Evolutionary conservation across 805 yeast genomes (phyloP).

Genomic region (Yarrowia divulgata): DNA sequence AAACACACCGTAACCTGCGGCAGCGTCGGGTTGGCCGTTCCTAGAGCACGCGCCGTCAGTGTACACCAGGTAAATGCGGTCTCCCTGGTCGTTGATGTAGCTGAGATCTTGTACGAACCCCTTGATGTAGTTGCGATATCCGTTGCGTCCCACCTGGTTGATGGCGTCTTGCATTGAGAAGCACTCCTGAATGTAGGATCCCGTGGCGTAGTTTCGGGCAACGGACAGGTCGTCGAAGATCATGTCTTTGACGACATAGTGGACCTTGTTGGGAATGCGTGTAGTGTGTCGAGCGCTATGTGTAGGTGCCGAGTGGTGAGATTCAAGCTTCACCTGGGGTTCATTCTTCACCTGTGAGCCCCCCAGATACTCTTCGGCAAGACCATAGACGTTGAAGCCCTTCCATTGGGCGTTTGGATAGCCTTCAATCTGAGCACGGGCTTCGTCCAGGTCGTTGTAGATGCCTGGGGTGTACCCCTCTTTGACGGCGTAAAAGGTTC

Average conservation of each 20-base stretch:
- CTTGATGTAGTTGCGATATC: neutral
- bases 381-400: neutral
- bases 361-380: neutral
- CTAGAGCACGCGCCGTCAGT: neutral
- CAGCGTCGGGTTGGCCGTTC: neutral
- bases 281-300: no score
- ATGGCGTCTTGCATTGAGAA: neutral
- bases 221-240: neutral
- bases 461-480: neutral
- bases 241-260: neutral
- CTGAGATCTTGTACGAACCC: neutral
- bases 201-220: neutral
- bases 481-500: neutral
- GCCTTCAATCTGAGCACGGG: neutral
- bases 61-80: neutral
- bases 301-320: neutral
- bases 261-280: neutral
- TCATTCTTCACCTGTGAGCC: neutral
- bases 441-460: neutral
- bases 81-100: neutral
- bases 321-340: neutral
- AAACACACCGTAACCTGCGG: neutral
- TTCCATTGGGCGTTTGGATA: neutral
- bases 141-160: neutral
- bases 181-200: neutral